These are phyloP conservation scores for Emergomyces pasteurianus DNA, from an alignment of 2,329 filamentous ascomycete species.

Conservation along the genomic window DNA sequence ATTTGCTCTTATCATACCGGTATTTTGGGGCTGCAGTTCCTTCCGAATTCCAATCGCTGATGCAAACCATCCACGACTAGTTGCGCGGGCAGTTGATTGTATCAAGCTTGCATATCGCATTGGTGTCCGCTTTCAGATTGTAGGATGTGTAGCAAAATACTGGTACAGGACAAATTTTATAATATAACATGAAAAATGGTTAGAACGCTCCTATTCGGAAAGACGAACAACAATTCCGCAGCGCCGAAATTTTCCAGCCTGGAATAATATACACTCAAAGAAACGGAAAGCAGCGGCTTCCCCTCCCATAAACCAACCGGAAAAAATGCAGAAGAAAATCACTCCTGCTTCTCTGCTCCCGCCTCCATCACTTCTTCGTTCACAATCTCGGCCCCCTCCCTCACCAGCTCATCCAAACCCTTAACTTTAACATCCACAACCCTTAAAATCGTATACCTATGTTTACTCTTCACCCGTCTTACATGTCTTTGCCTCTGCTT, in stretches of 20 bases:
- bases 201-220: not conserved
- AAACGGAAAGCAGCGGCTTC: not conserved
- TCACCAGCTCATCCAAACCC: constrained; percentile 42
- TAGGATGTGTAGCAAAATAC: not conserved
- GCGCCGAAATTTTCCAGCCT: not conserved
- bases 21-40: not conserved
- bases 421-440: constrained; percentile 70
- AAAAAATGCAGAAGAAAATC: not conserved
- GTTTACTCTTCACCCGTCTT: constrained; percentile 76
- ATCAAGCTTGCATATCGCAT: not conserved
- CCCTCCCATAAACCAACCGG: not conserved
- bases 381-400: constrained; percentile 29
- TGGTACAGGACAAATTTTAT: not conserved
- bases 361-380: constrained; percentile 10
- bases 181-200: not conserved
- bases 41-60: not conserved
- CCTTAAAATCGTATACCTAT: constrained; percentile 72
- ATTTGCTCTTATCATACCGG: not conserved
- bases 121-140: not conserved
- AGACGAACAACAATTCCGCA: not conserved
- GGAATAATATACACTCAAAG: not conserved
- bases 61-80: not conserved
- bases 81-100: not conserved
- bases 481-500: constrained; percentile 59
- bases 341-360: not conserved